Evolutionary conservation across 116 monocot genomes (phyloP).

Genomic region (Posidonia oceanica): DNA sequence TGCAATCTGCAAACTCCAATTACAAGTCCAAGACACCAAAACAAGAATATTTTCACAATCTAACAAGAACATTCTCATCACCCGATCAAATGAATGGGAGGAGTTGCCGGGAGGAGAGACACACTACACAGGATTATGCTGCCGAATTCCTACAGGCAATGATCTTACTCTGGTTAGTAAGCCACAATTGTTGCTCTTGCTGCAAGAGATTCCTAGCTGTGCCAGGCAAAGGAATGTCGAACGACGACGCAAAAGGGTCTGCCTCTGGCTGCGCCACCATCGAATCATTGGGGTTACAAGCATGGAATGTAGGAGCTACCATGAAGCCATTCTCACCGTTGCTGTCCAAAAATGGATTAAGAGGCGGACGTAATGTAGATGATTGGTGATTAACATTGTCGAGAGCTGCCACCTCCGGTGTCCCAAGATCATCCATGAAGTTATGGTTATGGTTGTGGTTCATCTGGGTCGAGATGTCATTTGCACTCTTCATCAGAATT

Average conservation of each 20-base stretch:
- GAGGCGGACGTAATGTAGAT: background rate
- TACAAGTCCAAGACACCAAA: no score
- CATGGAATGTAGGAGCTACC: background rate
- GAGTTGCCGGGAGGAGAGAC: no score
- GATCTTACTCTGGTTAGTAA: no score
- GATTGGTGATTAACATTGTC: background rate
- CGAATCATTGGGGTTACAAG: background rate
- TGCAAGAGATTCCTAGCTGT: background rate
- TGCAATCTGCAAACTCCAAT: no score
- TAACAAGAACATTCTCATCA: no score
- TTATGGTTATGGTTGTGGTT: no score
- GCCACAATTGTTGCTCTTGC: background rate
- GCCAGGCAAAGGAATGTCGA: no score
- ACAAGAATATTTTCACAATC: no score
- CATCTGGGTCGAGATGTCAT: background rate
- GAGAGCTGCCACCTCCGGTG: background rate
- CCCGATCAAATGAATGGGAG: no score
- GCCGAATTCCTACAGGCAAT: no score
- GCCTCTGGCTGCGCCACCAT: background rate
- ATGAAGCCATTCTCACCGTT: background rate
- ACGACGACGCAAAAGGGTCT: background rate
- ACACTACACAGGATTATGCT: no score
- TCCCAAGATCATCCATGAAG: background rate
- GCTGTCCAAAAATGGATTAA: background rate
- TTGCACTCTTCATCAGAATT: background rate